These are phyloP conservation scores for Orbilia oligospora DNA, from an alignment of 2,329 filamentous ascomycete species.

Conservation along the genomic window DNA sequence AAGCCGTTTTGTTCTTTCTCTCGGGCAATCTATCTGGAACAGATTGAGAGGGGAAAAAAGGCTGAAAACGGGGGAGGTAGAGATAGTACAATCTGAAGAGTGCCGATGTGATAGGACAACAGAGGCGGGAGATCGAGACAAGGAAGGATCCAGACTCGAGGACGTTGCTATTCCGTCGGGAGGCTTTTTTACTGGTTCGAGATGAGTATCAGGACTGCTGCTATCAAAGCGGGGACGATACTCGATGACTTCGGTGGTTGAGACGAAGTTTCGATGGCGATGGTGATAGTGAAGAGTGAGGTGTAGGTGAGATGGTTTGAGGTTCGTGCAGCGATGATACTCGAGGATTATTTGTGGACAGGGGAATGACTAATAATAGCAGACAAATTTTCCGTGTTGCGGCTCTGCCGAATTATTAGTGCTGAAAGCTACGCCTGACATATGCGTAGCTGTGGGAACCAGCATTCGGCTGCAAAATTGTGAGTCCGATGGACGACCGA, in stretches of 20 bases:
- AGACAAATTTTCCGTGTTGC: constrained; percentile 34
- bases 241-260: constrained; percentile 36
- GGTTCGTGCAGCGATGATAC: constrained; percentile 32
- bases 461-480: constrained; percentile 42
- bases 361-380: constrained; percentile 54
- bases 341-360: constrained; percentile 37
- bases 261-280: constrained; percentile 39
- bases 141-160: constrained; percentile 48
- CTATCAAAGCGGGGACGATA: constrained; percentile 59
- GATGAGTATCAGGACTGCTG: constrained; percentile 44
- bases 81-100: constrained; percentile 58
- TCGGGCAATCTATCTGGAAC: constrained; percentile 38
- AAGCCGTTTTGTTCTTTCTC: constrained; percentile 46
- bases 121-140: constrained; percentile 24
- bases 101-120: constrained; percentile 18
- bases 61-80: constrained; percentile 36
- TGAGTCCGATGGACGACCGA: constrained; percentile 58
- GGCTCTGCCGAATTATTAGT: constrained; percentile 32
- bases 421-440: constrained; percentile 20
- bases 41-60: constrained; percentile 23
- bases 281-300: constrained; percentile 43
- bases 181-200: constrained; percentile 22
- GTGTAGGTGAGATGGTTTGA: constrained; percentile 37
- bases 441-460: constrained; percentile 25
- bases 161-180: constrained; percentile 37